Percentiles rank a stretch among this genome's conserved stretches.
Evolutionary conservation across 139 green algal genomes (phyloP).

Genomic region (Axilococcus clingmanii): DNA sequence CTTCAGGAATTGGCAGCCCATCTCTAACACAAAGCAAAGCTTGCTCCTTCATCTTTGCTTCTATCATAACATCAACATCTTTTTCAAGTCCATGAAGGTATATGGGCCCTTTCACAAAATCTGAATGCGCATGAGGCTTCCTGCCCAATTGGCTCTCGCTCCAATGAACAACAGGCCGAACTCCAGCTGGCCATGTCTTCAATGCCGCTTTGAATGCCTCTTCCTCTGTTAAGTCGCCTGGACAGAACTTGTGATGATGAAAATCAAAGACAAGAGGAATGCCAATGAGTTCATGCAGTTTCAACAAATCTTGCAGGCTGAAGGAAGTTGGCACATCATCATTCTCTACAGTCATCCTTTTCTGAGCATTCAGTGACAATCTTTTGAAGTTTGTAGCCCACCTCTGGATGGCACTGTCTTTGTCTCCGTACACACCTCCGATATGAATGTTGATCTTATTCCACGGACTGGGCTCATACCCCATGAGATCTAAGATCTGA

Average conservation of each 20-base stretch:
- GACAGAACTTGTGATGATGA: constrained; percentile 54
- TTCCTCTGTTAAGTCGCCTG: constrained; percentile 32
- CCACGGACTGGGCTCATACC: constrained; percentile 30
- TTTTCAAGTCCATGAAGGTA: constrained; percentile 40
- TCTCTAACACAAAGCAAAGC: constrained; percentile 45
- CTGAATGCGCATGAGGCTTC: constrained; percentile 38
- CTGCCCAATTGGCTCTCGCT: constrained; percentile 45
- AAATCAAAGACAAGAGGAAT: constrained; percentile 67
- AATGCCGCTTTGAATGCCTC: constrained; percentile 39
- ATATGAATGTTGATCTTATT: constrained; percentile 82
- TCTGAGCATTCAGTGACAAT: constrained; percentile 34
- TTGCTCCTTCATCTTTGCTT: constrained; percentile 59
- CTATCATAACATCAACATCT: constrained; percentile 56
- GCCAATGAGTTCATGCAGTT: constrained; percentile 15
- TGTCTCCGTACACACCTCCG: constrained; percentile 34
- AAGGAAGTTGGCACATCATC: constrained; percentile 45
- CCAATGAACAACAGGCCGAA: constrained; percentile 58
- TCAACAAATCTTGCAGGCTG: constrained; percentile 37
- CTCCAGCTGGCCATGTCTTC: constrained; percentile 40
- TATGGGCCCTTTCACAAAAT: constrained; percentile 53
- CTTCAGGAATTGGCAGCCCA: constrained; percentile 12
- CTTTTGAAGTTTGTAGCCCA: constrained; percentile 37
- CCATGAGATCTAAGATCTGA: constrained; percentile 58
- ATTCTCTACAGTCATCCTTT: constrained; percentile 60
- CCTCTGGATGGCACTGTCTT: constrained; percentile 40